Conservation (phyloP, 2,329 filamentous ascomycete genomes). For the Talaromyces piceae region DNA sequence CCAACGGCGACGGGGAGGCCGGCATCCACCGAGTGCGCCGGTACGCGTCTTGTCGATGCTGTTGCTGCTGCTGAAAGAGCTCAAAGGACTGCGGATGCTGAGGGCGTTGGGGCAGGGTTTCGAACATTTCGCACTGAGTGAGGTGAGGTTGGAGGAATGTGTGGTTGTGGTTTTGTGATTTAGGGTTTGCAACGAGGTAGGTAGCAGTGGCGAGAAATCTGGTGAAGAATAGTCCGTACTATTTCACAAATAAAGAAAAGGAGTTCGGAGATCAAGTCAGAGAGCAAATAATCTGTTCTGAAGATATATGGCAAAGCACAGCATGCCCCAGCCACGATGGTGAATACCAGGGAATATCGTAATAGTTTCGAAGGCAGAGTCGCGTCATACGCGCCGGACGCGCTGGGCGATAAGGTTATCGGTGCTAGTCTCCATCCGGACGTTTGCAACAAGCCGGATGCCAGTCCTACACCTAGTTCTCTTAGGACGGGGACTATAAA, state of each 20-base stretch:
- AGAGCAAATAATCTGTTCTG: not conserved
- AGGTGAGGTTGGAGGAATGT: not conserved
- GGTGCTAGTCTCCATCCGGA: not conserved
- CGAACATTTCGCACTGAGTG: constrained; percentile 5
- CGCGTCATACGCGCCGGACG: not conserved
- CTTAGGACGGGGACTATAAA: too few species aligned
- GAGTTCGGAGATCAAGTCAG: too few species aligned
- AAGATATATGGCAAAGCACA: not conserved
- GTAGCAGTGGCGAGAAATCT: not conserved
- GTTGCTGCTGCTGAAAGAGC: constrained; percentile 1
- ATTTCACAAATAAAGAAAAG: not conserved
- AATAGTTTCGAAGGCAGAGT: not conserved
- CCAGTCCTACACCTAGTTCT: too few species aligned
- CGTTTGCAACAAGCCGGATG: not conserved
- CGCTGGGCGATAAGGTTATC: not conserved
- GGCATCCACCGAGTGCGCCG: constrained; percentile 1
- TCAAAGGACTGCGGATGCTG: not conserved
- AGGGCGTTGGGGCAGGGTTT: constrained; percentile 8
- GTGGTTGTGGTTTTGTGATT: not conserved
- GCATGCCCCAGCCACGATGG: not conserved
- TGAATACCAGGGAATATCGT: not conserved
- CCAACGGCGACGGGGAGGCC: constrained; percentile 10
- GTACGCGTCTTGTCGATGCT: not conserved
- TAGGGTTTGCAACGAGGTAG: too few species aligned
- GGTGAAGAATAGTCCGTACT: not conserved